Evolutionary conservation across 495 filamentous ascomycete genomes (phyloP), one percentile per base, ranked within the genome.

Genomic region (Tuber indicum): DNA sequence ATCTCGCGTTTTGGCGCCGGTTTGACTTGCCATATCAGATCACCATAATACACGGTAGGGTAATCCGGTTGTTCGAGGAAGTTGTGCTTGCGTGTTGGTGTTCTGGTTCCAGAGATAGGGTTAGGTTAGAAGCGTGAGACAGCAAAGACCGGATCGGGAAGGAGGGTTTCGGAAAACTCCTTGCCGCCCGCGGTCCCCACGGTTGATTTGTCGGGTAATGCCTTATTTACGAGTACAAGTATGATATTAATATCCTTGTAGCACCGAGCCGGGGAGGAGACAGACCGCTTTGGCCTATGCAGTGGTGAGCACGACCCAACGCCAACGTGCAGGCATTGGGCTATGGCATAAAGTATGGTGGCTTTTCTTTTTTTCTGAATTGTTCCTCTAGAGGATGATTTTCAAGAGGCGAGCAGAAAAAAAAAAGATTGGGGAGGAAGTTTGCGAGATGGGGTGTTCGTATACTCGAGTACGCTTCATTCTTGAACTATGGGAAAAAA

Each of bases 211-310:
- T 62, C n/a, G 26, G 52, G 26, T 62, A 32, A 62, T 62, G 52
- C 26, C 52, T 26, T 62, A 32, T 32, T 62, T 43, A 43, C 42
- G 42, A 41, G 42, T 43, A 43, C 42, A 5, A 41, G 42, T n/a
- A 26, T 62, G 52, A 62, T 62, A 62, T 62, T 62, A 62, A 62
- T 62, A 62, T 62, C 52, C 52, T 62, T 62, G 52, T 62, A n/a
- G 12, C 14, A 62, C n/a, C n/a, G n/a, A 32, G 52, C 52, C 52
- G 26, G 52, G n/a, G 52, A 32, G 52, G 52, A 16, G n/a, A 16
- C n/a, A 62, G 52, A 62, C 52, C 52, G 52, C 52, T 62, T 62
- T 32, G n/a, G n/a, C 52, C n/a, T 62, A 16, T 62, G 52, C 52
- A 62, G 3, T 62, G 52, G n/a, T 32, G 52, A 62, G 52, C 52